Conservation (phyloP, 306 rosid species). For the Echinosophora koreensis region DNA sequence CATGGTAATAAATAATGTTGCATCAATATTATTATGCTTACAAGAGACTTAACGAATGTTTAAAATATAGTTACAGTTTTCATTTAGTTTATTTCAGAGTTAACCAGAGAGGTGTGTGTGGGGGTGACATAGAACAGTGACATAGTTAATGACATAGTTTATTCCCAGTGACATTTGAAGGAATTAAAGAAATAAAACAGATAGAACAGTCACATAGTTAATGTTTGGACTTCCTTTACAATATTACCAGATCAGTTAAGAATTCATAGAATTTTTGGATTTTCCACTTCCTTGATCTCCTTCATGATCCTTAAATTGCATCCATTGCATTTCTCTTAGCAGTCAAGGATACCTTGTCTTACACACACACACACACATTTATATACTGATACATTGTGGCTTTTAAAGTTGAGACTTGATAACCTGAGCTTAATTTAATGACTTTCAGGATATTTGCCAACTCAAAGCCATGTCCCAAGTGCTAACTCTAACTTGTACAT, state of each 20-base stretch:
- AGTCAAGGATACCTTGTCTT: background rate
- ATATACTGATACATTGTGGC: background rate
- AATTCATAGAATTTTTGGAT: conserved; percentile 18
- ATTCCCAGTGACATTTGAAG: too few species aligned
- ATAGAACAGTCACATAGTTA: background rate
- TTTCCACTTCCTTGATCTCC: conserved; percentile 32
- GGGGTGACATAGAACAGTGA: too few species aligned
- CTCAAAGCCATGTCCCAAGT: conserved; percentile 89
- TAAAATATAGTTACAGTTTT: too few species aligned
- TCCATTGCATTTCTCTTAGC: conserved; percentile 25
- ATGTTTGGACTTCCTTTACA: conserved; percentile 21
- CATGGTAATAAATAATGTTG: too few species aligned
- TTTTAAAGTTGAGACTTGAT: conserved; percentile 25
- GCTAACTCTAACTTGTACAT: conserved; percentile 30
- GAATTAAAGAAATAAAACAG: background rate
- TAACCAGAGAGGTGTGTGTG: too few species aligned
- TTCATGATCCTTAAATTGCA: conserved; percentile 22
- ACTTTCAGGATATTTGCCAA: conserved; percentile 72
- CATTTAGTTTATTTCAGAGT: too few species aligned
- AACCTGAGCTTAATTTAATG: conserved; percentile 37
- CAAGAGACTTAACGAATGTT: too few species aligned
- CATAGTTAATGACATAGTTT: rapidly evolving
- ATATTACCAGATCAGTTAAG: conserved; percentile 1
- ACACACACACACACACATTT: background rate
- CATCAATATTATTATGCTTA: too few species aligned